Evolutionary conservation across 257 asterid genomes (phyloP).

Genomic region (Primulina tabacum): DNA sequence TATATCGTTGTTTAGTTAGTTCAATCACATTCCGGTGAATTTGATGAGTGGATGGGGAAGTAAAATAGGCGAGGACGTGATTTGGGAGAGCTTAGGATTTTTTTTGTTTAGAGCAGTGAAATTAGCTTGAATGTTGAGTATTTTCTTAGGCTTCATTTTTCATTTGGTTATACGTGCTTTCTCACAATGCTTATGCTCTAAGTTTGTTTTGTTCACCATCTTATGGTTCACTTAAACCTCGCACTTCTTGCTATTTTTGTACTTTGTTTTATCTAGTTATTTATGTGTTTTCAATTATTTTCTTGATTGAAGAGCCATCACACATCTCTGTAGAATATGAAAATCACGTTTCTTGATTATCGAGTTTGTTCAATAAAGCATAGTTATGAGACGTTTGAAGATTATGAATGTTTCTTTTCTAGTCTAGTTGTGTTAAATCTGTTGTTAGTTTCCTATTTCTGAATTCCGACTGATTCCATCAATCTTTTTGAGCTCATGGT

Average conservation of each 20-base stretch:
- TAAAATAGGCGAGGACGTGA: background rate
- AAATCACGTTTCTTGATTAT: conserved; percentile 1
- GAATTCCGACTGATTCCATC: background rate
- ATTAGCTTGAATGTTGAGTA: background rate
- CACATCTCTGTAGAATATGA: background rate
- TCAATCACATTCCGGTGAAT: background rate
- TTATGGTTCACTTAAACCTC: background rate
- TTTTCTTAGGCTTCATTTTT: conserved; percentile 10
- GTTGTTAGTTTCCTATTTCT: background rate
- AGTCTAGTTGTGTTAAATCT: too few species aligned
- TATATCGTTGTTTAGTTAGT: background rate
- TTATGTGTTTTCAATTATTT: background rate
- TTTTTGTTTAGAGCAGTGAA: background rate
- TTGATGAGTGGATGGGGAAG: background rate
- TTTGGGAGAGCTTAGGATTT: conserved; percentile 6
- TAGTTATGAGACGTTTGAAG: background rate
- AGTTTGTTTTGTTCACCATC: background rate
- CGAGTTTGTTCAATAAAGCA: conserved; percentile 1
- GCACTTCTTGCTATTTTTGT: too few species aligned
- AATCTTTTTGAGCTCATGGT: background rate
- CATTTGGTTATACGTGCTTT: conserved; percentile 11
- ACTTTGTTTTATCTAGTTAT: too few species aligned
- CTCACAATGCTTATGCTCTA: conserved; percentile 3
- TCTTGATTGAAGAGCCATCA: too few species aligned
- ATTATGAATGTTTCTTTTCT: conserved; percentile 12